These are phyloP conservation scores for Pseudozyma pruni DNA, from an alignment of 1,284 basidiomycete genomes.

Conservation along the genomic window DNA sequence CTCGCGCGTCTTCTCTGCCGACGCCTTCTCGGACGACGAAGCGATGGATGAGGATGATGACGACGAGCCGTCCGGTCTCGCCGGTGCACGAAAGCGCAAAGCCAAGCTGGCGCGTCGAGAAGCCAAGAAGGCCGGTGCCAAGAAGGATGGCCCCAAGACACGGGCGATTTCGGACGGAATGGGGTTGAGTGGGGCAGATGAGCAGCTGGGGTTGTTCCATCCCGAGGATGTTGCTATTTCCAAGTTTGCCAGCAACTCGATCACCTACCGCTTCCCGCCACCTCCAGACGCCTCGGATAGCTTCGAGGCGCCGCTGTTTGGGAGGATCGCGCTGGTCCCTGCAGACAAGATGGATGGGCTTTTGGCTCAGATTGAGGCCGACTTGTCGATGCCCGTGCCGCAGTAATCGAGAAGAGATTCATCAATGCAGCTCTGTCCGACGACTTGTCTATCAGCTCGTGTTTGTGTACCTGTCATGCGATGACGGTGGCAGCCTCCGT, in stretches of 20 bases:
- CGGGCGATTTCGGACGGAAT: conserved; percentile 39
- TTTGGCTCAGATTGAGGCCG: conserved; percentile 31
- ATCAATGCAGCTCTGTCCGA: too few relatives aligned
- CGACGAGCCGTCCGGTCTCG: conserved; percentile 52
- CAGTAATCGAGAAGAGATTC: conserved; percentile 12
- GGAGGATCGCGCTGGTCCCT: conserved; percentile 56
- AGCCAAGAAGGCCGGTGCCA: conserved; percentile 48
- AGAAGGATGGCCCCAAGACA: conserved; percentile 39
- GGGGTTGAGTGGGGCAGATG: conserved; percentile 22
- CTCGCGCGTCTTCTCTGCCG: conserved; percentile 62
- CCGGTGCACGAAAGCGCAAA: conserved; percentile 55
- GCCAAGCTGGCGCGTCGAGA: conserved; percentile 42
- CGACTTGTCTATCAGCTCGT: too few relatives aligned
- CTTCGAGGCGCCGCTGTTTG: conserved; percentile 63
- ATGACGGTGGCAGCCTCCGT: too few relatives aligned
- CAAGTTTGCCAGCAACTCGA: conserved; percentile 50
- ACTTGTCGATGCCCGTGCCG: conserved; percentile 29
- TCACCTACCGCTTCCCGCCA: conserved; percentile 64
- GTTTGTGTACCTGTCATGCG: too few relatives aligned
- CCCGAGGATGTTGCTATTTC: conserved; percentile 62
- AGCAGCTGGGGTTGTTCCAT: conserved; percentile 62
- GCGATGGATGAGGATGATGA: conserved; percentile 58
- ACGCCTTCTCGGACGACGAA: conserved; percentile 62
- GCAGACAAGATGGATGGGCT: conserved; percentile 42
- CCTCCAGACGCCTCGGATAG: conserved; percentile 59